Conservation (phyloP, 2,329 filamentous ascomycete genomes). For the Colletotrichum gigasporum region DNA sequence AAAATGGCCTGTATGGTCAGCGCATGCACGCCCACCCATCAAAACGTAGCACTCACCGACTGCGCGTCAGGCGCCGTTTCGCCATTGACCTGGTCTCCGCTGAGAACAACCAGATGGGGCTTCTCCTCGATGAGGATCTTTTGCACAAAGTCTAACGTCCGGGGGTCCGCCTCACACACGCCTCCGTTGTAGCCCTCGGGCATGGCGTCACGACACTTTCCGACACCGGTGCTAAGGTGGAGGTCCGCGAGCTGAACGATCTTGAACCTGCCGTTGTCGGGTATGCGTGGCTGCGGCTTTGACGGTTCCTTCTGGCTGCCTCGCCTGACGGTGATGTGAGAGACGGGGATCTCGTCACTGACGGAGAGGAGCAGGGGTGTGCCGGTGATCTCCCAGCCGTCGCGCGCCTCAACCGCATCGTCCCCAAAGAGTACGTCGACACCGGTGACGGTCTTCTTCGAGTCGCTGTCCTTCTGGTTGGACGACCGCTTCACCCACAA, state of each 20-base stretch:
- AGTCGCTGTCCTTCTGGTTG: slow-evolving; percentile 79
- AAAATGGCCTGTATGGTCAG: slow-evolving; percentile 74
- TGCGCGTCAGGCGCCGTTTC: slow-evolving; percentile 92
- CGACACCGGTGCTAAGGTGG: slow-evolving; percentile 90
- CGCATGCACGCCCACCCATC: neutral
- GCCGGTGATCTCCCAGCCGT: slow-evolving; percentile 83
- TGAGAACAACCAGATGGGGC: slow-evolving; percentile 90
- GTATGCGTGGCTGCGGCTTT: slow-evolving; percentile 80
- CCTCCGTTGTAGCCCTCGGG: slow-evolving; percentile 77
- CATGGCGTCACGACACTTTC: slow-evolving; percentile 85
- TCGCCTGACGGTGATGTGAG: slow-evolving; percentile 81
- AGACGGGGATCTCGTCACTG: slow-evolving; percentile 68
- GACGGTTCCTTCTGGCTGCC: slow-evolving; percentile 71
- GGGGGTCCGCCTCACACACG: slow-evolving; percentile 88
- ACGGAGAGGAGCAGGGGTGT: slow-evolving; percentile 77
- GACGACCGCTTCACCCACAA: slow-evolving; percentile 84
- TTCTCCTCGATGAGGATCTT: slow-evolving; percentile 90
- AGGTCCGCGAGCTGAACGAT: slow-evolving; percentile 97
- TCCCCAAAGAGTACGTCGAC: slow-evolving; percentile 90
- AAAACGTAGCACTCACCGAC: slow-evolving; percentile 63
- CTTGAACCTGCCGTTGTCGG: slow-evolving; percentile 93
- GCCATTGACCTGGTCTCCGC: slow-evolving; percentile 95
- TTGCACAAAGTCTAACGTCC: slow-evolving; percentile 89
- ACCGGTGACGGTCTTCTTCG: slow-evolving; percentile 77
- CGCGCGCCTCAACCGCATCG: slow-evolving; percentile 89